These are phyloP conservation scores for Suillus fuscotomentosus DNA, from an alignment of 768 basidiomycete genomes.

Conservation along the genomic window DNA sequence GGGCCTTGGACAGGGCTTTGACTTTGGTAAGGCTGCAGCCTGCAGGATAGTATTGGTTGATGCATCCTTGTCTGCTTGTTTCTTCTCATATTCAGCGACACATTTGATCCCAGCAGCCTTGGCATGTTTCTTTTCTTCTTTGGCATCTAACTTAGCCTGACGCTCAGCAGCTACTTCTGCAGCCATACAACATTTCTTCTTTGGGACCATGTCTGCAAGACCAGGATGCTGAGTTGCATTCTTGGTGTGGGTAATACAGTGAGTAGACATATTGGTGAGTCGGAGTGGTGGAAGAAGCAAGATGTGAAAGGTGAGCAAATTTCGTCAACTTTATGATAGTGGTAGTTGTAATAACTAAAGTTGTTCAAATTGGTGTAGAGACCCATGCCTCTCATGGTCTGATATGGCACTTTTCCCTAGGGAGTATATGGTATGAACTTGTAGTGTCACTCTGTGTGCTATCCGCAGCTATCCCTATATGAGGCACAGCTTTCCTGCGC, in stretches of 20 bases:
- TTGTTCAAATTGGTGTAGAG: background rate
- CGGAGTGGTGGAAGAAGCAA: background rate
- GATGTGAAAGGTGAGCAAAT: background rate
- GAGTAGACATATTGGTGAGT: background rate
- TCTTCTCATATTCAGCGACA: background rate
- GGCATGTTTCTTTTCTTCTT: slow-evolving; percentile 2
- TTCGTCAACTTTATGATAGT: background rate
- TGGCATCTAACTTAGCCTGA: slow-evolving; percentile 5
- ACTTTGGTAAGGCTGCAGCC: background rate
- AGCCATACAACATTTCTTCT: slow-evolving; percentile 7
- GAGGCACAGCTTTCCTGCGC: too few species aligned
- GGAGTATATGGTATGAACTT: too few species aligned
- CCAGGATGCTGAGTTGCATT: slow-evolving; percentile 10
- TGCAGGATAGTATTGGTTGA: background rate
- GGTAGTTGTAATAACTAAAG: background rate
- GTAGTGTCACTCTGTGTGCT: too few species aligned
- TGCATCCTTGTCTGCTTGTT: background rate
- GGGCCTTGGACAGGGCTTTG: background rate
- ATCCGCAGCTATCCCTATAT: too few species aligned
- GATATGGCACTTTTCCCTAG: too few species aligned
- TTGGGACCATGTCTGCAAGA: background rate
- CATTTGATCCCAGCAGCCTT: background rate
- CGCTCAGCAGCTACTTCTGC: slow-evolving; percentile 11
- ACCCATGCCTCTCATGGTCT: too few species aligned
- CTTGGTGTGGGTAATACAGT: background rate